phyloP scores from a whole-genome alignment of 441 rosid genomes.

The Rhodomyrtus psidioides region DNA sequence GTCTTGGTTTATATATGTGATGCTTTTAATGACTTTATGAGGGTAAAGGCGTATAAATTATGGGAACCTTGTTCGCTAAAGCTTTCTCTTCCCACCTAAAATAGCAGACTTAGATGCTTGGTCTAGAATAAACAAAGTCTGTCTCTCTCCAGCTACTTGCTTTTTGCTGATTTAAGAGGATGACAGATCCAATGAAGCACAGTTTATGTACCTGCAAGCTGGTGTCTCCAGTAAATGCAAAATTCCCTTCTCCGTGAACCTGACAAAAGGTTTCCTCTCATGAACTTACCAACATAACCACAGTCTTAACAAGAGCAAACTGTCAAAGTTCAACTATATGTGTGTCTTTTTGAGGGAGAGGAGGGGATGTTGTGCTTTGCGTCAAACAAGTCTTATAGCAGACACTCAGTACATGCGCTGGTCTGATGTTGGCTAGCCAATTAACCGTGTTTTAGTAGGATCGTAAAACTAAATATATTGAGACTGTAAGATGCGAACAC shows the following conservation, averaged over 20 bases:
- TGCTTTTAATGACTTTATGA: slow-evolving; percentile 18
- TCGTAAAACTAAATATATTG: neutral
- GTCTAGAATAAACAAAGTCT: slow-evolving; percentile 2
- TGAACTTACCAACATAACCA: neutral
- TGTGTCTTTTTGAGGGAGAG: neutral
- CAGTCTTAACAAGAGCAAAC: neutral
- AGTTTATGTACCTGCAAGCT: neutral
- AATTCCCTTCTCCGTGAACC: slow-evolving; percentile 21
- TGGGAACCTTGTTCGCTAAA: slow-evolving; percentile 31
- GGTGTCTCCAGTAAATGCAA: slow-evolving; percentile 5
- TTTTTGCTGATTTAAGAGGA: slow-evolving; percentile 6
- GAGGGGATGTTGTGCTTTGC: neutral
- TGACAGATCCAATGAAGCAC: slow-evolving; percentile 25
- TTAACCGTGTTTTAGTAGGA: neutral
- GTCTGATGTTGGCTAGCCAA: neutral
- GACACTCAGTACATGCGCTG: neutral
- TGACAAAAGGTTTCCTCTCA: neutral
- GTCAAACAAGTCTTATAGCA: neutral
- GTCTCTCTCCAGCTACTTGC: neutral
- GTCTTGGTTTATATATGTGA: neutral
- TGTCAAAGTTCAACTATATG: neutral
- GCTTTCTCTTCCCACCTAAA: slow-evolving; percentile 5
- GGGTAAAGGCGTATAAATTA: slow-evolving; percentile 22
- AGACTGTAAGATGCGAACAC: neutral
- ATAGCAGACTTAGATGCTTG: slow-evolving; percentile 1